These are phyloP conservation scores for Sporothrix globosa DNA, from an alignment of 2,329 filamentous ascomycete species.

Conservation along the genomic window DNA sequence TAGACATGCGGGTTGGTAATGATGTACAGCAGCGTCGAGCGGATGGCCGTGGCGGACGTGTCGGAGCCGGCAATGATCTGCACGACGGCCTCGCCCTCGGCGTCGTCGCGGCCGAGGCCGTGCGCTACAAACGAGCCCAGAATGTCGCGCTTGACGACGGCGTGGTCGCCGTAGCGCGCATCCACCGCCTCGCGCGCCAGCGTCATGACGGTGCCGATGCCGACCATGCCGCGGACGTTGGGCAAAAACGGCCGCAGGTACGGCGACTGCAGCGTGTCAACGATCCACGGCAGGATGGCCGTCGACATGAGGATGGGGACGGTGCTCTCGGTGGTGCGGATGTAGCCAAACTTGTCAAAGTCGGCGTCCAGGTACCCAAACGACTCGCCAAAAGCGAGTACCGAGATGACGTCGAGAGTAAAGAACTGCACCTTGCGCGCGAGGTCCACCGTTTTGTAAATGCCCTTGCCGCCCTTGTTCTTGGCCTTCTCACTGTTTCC, in stretches of 20 bases:
- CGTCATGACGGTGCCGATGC: constrained; percentile 36
- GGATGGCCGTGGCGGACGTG: constrained; percentile 41
- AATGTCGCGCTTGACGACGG: constrained; percentile 43
- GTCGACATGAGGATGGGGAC: constrained; percentile 50
- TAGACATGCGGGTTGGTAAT: constrained; percentile 39
- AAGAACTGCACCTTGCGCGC: constrained; percentile 56
- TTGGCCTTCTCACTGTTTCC: constrained; percentile 45
- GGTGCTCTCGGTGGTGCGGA: constrained; percentile 40
- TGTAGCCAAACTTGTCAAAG: constrained; percentile 52
- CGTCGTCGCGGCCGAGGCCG: constrained; percentile 46
- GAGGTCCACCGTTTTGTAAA: constrained; percentile 46
- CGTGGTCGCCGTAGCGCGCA: constrained; percentile 30
- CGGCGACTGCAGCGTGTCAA: constrained; percentile 47
- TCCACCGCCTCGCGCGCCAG: constrained; percentile 38
- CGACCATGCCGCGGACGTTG: constrained; percentile 33
- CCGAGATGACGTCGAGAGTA: constrained; percentile 59
- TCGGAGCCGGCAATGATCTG: constrained; percentile 45
- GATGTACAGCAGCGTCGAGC: constrained; percentile 39
- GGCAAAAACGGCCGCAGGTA: constrained; percentile 43
- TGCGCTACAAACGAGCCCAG: constrained; percentile 48
- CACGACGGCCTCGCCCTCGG: constrained; percentile 51
- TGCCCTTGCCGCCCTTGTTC: constrained; percentile 43
- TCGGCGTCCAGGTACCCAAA: constrained; percentile 55
- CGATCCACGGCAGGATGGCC: constrained; percentile 49
- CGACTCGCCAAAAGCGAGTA: constrained; percentile 53